phyloP scores from a whole-genome alignment of 768 basidiomycete genomes.

The Boletus sensibilis region DNA sequence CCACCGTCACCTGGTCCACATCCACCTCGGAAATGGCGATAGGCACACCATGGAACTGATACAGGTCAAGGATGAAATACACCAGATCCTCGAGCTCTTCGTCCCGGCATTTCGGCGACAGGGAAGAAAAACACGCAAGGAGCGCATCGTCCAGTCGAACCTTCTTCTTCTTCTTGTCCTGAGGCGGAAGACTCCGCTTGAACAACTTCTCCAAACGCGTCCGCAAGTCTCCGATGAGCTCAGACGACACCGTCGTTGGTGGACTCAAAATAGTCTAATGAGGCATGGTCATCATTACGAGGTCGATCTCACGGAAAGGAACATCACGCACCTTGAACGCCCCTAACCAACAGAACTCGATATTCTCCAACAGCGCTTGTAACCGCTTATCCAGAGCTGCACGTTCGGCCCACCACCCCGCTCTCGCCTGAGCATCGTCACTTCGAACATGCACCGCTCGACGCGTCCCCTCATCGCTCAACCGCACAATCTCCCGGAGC shows the following conservation, averaged over 20 bases:
- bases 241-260: constrained; percentile 40
- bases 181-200: constrained; percentile 55
- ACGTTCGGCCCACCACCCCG: constrained; percentile 86
- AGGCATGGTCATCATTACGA: not conserved
- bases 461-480: constrained; percentile 75
- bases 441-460: constrained; percentile 68
- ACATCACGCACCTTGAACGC: constrained; percentile 80
- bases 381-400: constrained; percentile 74
- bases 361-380: constrained; percentile 69
- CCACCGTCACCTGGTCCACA: constrained; percentile 84
- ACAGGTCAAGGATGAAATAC: constrained; percentile 91
- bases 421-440: constrained; percentile 61
- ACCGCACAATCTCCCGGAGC: constrained; percentile 73
- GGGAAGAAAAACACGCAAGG: constrained; percentile 81
- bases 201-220: constrained; percentile 73
- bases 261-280: constrained; percentile 60
- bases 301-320: not conserved
- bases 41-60: constrained; percentile 88
- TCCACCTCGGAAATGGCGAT: constrained; percentile 91
- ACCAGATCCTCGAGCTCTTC: constrained; percentile 95
- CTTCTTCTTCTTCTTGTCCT: constrained; percentile 58
- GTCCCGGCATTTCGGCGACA: constrained; percentile 80
- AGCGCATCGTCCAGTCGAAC: constrained; percentile 69
- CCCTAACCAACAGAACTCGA: constrained; percentile 97
- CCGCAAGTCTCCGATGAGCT: constrained; percentile 57